These are phyloP conservation scores for Pholiota molesta DNA, from an alignment of 768 basidiomycete species.

Conservation along the genomic window DNA sequence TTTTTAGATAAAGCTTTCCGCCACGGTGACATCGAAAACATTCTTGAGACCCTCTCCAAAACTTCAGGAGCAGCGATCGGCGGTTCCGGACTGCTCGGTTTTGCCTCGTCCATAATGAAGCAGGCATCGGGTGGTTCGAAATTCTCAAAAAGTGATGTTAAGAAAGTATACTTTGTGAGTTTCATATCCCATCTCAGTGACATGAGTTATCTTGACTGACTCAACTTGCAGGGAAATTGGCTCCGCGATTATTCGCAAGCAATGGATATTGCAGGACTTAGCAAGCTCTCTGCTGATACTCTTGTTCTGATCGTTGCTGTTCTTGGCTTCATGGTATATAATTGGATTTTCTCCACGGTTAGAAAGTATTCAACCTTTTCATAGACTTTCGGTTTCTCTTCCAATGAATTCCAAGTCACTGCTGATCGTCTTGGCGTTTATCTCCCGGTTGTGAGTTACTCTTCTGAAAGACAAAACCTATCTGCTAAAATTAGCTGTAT, in stretches of 20 bases:
- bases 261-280: conserved; percentile 72
- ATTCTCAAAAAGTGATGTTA: conserved; percentile 66
- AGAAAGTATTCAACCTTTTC: not conserved
- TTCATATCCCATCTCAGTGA: not conserved
- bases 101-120: conserved; percentile 49
- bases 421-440: conserved; percentile 77
- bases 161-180: conserved; percentile 67
- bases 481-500: conserved; percentile 3
- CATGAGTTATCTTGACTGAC: not conserved
- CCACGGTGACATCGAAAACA: conserved; percentile 77
- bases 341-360: not conserved
- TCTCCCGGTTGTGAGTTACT: conserved; percentile 57
- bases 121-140: conserved; percentile 54
- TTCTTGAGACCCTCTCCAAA: conserved; percentile 63
- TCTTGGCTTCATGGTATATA: conserved; percentile 56
- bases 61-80: conserved; percentile 43
- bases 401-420: conserved; percentile 73
- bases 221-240: conserved; percentile 58
- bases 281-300: conserved; percentile 65
- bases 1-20: conserved; percentile 67
- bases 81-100: conserved; percentile 51
- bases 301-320: conserved; percentile 61
- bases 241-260: conserved; percentile 73
- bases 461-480: not conserved
- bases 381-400: conserved; percentile 65